Conservation (phyloP, 108 stramenopile species). For the Conticribra guillardii region DNA sequence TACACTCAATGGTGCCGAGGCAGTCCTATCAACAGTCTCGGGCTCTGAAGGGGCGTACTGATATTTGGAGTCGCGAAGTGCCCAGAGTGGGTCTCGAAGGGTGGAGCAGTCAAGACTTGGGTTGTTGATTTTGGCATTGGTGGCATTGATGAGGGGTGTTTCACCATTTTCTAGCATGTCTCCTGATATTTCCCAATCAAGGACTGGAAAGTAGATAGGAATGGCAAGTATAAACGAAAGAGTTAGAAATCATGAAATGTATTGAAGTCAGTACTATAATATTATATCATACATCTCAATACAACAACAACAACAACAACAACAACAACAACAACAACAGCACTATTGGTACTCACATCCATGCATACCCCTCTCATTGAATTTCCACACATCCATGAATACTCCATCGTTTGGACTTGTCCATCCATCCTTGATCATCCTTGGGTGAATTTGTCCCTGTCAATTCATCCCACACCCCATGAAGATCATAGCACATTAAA, state of each 20-base stretch:
- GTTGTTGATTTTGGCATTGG: conserved; percentile 35
- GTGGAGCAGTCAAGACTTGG: conserved; percentile 39
- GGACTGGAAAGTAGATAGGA: conserved; percentile 6
- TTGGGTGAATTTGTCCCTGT: conserved; percentile 42
- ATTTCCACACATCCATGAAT: conserved; percentile 35
- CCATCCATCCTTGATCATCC: conserved; percentile 44
- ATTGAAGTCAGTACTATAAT: too few relatives aligned
- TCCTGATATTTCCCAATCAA: conserved; percentile 44
- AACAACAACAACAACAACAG: too few relatives aligned
- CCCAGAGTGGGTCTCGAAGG: conserved; percentile 33
- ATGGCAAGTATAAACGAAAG: not conserved
- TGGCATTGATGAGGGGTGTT: conserved; percentile 44
- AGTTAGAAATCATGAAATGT: too few relatives aligned
- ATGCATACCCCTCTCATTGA: conserved; percentile 34
- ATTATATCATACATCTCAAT: too few relatives aligned
- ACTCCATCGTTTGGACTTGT: conserved; percentile 23
- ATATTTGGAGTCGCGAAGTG: conserved; percentile 21
- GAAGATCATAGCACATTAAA: conserved; percentile 44
- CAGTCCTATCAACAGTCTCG: conserved; percentile 25
- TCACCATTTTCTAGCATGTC: conserved; percentile 44
- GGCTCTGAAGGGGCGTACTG: conserved; percentile 37
- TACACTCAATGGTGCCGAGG: conserved; percentile 6
- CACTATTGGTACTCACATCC: conserved; percentile 47
- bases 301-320: too few relatives aligned
- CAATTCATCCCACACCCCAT: conserved; percentile 39